A percentile compares a stretch with the other conserved stretches of the same genome.
Evolutionary conservation across 805 yeast genomes (phyloP).

Genomic region (Candida dendrica): DNA sequence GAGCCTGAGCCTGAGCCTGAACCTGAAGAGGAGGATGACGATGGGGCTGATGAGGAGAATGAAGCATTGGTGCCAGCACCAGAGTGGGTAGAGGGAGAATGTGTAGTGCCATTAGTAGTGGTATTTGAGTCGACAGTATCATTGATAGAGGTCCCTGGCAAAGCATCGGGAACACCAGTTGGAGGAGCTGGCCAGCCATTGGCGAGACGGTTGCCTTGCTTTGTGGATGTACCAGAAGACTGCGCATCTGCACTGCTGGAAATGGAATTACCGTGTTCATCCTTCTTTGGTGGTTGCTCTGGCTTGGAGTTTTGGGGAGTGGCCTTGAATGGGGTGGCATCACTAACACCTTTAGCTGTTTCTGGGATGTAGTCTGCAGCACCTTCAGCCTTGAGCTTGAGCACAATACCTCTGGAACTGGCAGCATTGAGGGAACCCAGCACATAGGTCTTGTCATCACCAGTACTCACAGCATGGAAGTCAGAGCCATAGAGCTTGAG

Average conservation of each 20-base stretch:
- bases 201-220: background rate
- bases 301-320: background rate
- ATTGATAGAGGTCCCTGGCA: background rate
- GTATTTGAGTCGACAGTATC: background rate
- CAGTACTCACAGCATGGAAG: conserved; percentile 4
- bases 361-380: background rate
- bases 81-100: background rate
- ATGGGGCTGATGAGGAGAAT: too few relatives aligned
- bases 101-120: background rate
- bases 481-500: conserved; percentile 4
- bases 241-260: background rate
- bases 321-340: background rate
- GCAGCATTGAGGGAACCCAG: conserved; percentile 5
- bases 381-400: background rate
- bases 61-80: background rate
- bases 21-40: too few relatives aligned
- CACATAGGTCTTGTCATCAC: conserved; percentile 2
- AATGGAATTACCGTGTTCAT: background rate
- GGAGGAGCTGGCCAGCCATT: background rate
- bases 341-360: background rate
- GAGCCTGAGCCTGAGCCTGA: too few relatives aligned
- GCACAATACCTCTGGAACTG: background rate
- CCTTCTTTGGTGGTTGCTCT: background rate
- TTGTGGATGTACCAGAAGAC: background rate
- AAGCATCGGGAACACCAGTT: background rate